phyloP scores from a whole-genome alignment of 2,329 filamentous ascomycete genomes.

The Botrytis squamosa region DNA sequence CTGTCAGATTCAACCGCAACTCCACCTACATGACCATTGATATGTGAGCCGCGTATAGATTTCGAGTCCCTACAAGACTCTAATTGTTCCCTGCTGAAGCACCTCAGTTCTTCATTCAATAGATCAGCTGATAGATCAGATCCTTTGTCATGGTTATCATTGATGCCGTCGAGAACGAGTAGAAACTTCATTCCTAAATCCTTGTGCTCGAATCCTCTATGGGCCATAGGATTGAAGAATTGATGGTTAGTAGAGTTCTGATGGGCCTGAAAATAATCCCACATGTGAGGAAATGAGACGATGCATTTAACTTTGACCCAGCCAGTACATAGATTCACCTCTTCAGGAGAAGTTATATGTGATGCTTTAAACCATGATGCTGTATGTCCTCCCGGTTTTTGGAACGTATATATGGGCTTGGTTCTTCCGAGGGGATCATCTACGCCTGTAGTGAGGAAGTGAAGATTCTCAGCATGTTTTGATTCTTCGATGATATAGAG shows the following conservation, averaged over 20 bases:
- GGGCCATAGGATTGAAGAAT: background rate
- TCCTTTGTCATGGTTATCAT: background rate
- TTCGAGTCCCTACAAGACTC: background rate
- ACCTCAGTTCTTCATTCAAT: background rate
- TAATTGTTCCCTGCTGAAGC: background rate
- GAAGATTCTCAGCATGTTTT: background rate
- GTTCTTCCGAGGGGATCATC: background rate
- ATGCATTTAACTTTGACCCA: conserved; percentile 5
- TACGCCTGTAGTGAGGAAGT: conserved; percentile 4
- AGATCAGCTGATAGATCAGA: background rate
- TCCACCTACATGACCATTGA: background rate
- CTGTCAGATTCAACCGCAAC: background rate
- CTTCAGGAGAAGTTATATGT: conserved; percentile 6
- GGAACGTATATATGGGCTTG: background rate
- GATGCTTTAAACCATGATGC: conserved; percentile 8
- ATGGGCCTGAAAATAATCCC: background rate
- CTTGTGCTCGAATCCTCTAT: background rate
- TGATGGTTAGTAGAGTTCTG: background rate
- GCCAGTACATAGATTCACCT: background rate
- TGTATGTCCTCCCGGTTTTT: background rate
- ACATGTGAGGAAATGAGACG: conserved; percentile 9
- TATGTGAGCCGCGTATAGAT: background rate
- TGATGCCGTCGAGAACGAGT: background rate
- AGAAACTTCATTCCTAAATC: background rate
- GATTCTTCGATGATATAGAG: background rate